phyloP scores from a whole-genome alignment of 257 asterid species.

The Primulina tabacum region DNA sequence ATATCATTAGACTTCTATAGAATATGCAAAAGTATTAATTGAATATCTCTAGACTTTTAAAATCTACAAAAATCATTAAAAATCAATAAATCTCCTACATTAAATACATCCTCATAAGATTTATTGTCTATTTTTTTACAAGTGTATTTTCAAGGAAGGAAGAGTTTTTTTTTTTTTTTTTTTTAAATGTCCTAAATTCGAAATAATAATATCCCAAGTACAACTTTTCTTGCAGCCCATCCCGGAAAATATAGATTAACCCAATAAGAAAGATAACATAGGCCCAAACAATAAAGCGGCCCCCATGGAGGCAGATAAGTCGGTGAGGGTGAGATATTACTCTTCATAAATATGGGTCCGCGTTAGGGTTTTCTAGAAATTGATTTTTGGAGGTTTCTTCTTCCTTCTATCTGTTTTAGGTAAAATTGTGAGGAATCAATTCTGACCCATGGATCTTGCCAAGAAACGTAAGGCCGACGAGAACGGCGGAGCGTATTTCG shows the following conservation, averaged over 20 bases:
- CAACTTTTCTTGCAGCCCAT: background rate
- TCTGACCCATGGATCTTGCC: conserved; percentile 57
- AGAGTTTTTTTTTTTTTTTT: no score
- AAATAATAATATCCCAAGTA: no score
- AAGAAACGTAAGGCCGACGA: conserved; percentile 92
- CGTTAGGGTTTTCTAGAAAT: background rate
- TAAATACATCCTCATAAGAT: no score
- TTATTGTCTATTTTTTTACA: no score
- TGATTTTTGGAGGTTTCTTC: background rate
- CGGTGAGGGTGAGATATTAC: background rate
- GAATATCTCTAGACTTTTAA: no score
- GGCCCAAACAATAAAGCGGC: background rate
- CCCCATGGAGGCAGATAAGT: background rate
- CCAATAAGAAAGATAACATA: background rate
- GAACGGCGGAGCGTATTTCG: conserved; percentile 59
- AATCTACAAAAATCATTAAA: no score
- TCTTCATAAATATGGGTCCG: background rate
- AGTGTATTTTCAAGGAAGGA: no score
- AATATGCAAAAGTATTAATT: no score
- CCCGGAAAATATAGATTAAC: background rate
- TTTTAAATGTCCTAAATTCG: no score
- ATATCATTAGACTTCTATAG: no score
- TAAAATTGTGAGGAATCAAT: conserved; percentile 2
- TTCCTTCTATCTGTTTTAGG: conserved; percentile 20
- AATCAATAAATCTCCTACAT: no score